These are phyloP conservation scores for Raddia guianensis DNA, from an alignment of 176 grass and related monocot genomes.

Conservation along the genomic window DNA sequence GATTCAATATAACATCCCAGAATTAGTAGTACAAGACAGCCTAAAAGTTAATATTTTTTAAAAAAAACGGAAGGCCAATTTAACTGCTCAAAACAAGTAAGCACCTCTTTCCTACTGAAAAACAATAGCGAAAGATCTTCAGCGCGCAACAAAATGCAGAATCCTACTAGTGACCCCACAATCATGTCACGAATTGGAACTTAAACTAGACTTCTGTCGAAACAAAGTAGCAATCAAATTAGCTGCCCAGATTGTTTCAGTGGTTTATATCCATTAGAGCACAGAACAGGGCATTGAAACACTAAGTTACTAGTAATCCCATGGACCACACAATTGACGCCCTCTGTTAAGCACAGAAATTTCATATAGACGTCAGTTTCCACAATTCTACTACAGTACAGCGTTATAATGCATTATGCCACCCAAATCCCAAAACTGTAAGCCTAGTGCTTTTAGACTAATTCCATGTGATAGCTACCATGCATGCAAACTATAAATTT, in stretches of 20 bases:
- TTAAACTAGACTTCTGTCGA: background rate
- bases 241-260: background rate
- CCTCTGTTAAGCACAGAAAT: background rate
- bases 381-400: background rate
- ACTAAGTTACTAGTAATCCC: background rate
- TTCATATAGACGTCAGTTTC: background rate
- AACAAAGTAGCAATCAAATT: background rate
- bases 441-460: background rate
- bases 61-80: background rate
- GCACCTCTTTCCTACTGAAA: background rate
- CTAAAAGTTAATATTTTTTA: background rate
- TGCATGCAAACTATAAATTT: background rate
- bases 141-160: background rate
- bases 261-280: background rate
- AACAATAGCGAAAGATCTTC: constrained; percentile 15
- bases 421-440: constrained; percentile 19
- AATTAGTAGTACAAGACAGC: background rate
- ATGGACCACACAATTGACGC: background rate
- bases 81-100: constrained; percentile 3
- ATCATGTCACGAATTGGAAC: background rate
- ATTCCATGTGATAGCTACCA: background rate
- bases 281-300: background rate
- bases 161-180: background rate
- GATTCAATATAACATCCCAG: background rate
- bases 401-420: background rate